phyloP scores from a whole-genome alignment of 805 yeast species.

The Myxozyma mucilagina region DNA sequence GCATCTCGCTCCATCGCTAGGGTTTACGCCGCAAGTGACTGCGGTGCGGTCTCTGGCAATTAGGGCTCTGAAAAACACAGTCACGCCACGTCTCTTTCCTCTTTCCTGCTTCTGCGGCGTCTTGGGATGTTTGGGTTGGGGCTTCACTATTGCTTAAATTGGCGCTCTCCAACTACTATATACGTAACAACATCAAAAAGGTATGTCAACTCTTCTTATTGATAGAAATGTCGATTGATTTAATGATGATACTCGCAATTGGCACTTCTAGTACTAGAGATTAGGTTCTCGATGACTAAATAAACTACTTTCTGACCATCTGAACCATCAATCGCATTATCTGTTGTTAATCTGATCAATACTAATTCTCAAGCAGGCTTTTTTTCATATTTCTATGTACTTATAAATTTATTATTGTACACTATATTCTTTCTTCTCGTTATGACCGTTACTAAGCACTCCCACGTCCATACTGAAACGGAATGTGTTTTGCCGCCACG shows the following conservation, averaged over 20 bases:
- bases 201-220: background rate
- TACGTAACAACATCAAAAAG: background rate
- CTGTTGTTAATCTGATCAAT: too few species aligned
- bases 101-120: too few species aligned
- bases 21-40: constrained; percentile 2
- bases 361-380: background rate
- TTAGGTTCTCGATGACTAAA: constrained; percentile 28
- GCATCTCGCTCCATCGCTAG: background rate
- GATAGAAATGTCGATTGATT: background rate
- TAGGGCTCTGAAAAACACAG: constrained; percentile 1
- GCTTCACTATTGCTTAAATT: background rate
- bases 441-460: background rate
- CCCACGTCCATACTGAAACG: background rate
- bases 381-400: background rate
- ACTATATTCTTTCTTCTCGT: background rate
- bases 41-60: background rate
- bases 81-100: background rate
- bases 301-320: constrained; percentile 13
- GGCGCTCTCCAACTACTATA: background rate
- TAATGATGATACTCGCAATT: constrained; percentile 21
- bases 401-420: background rate
- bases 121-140: constrained; percentile 5
- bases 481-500: background rate
- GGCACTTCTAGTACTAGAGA: constrained; percentile 36
- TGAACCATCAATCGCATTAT: constrained; percentile 16